phyloP scores from a whole-genome alignment of 1,284 basidiomycete species.

The Phellinidium pouzarii region DNA sequence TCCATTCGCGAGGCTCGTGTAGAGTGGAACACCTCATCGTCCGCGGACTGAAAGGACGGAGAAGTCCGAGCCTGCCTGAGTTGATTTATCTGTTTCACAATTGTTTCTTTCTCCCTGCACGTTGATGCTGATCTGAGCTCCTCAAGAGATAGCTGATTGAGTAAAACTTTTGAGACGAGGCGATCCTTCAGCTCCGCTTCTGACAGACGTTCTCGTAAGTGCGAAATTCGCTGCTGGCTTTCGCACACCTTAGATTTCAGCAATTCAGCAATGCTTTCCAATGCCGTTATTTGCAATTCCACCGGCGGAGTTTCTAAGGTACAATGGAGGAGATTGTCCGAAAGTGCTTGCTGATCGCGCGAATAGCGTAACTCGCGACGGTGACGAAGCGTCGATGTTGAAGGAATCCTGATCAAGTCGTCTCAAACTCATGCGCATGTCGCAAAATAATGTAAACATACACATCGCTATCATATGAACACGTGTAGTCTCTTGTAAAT shows the following conservation, averaged over 20 bases:
- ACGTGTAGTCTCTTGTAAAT: background rate
- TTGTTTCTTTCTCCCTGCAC: constrained; percentile 30
- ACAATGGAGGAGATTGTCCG: constrained; percentile 27
- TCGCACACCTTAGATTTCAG: constrained; percentile 41
- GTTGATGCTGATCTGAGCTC: constrained; percentile 36
- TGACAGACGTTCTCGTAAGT: constrained; percentile 34
- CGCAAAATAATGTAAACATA: background rate
- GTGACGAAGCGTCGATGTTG: constrained; percentile 11
- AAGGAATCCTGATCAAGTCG: background rate
- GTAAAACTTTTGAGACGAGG: constrained; percentile 32
- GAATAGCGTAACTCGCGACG: constrained; percentile 33
- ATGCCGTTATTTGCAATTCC: constrained; percentile 40
- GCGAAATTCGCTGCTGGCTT: constrained; percentile 35
- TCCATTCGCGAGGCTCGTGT: background rate
- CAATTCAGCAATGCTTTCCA: constrained; percentile 36
- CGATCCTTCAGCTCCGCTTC: constrained; percentile 30
- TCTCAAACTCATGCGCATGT: background rate
- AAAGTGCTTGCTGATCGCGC: constrained; percentile 34
- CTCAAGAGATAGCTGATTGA: constrained; percentile 44
- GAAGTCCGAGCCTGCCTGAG: background rate
- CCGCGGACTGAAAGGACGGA: background rate
- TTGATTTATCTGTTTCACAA: constrained; percentile 23
- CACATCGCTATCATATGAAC: background rate
- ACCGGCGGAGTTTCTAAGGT: constrained; percentile 29
- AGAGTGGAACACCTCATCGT: background rate